Percentiles rank a stretch among this genome's conserved stretches.
These are phyloP conservation scores for Penicillium goetzii DNA, from an alignment of 495 filamentous ascomycete genomes.

Conservation along the genomic window DNA sequence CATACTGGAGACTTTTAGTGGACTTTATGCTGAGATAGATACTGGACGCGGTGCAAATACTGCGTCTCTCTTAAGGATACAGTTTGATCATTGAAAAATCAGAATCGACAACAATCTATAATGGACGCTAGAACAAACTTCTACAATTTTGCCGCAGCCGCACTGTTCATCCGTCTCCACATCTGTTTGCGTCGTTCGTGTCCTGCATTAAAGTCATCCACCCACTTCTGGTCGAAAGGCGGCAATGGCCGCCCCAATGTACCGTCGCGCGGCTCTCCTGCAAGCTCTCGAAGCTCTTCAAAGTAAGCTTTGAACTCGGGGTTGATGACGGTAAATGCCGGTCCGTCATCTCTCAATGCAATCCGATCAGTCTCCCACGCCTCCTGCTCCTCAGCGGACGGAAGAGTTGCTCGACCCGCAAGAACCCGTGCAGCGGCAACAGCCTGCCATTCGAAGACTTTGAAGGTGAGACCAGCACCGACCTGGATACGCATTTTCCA, in stretches of 20 bases:
- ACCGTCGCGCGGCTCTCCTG: slow-evolving; percentile 45
- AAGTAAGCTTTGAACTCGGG: slow-evolving; percentile 62
- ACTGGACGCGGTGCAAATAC: too few species aligned
- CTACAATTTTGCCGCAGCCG: slow-evolving; percentile 26
- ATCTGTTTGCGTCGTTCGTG: slow-evolving; percentile 53
- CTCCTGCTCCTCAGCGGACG: slow-evolving; percentile 43
- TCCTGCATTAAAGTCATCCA: slow-evolving; percentile 51
- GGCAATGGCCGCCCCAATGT: slow-evolving; percentile 49
- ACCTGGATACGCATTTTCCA: slow-evolving; percentile 48
- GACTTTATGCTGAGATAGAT: too few species aligned
- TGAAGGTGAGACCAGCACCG: slow-evolving; percentile 60
- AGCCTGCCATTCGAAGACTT: slow-evolving; percentile 64
- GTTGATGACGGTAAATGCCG: slow-evolving; percentile 52
- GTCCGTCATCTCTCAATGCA: slow-evolving; percentile 50
- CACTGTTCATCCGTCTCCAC: slow-evolving; percentile 49
- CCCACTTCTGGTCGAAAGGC: slow-evolving; percentile 51
- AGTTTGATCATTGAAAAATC: not conserved
- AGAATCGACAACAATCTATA: not conserved
- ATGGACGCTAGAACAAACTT: not conserved
- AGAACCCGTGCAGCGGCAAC: slow-evolving; percentile 59
- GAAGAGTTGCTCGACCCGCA: slow-evolving; percentile 54
- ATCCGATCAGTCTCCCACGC: slow-evolving; percentile 58
- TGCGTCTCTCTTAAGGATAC: not conserved
- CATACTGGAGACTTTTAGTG: too few species aligned
- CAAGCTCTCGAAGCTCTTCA: slow-evolving; percentile 49